Percentiles rank a stretch among this genome's conserved stretches.
Conservation (phyloP, 106 monocot species). For the Agapanthus africanus region DNA sequence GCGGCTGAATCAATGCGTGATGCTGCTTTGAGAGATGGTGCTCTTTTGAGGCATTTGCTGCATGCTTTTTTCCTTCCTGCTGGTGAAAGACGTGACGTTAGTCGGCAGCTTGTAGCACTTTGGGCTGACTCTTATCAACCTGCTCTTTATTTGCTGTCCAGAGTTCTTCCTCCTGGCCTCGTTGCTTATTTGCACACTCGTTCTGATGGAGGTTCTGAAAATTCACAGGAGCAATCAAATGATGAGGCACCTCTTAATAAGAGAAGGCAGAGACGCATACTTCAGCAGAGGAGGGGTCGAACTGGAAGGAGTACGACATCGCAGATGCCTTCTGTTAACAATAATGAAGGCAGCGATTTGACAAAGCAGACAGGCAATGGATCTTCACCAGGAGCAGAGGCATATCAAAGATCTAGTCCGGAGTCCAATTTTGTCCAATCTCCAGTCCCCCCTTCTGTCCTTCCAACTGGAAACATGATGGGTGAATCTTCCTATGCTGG, state of each 20-base stretch:
- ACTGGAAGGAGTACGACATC: slow-evolving; percentile 26
- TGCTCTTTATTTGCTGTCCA: slow-evolving; percentile 83
- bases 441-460: slow-evolving; percentile 9
- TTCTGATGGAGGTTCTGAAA: slow-evolving; percentile 43
- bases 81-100: slow-evolving; percentile 91
- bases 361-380: slow-evolving; percentile 17
- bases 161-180: slow-evolving; percentile 97
- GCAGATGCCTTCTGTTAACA: slow-evolving; percentile 16
- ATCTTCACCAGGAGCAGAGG: slow-evolving; percentile 20
- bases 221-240: slow-evolving; percentile 43
- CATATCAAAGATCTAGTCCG: slow-evolving; percentile 21
- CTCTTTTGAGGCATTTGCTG: slow-evolving; percentile 83
- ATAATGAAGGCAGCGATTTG: slow-evolving; percentile 26
- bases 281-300: slow-evolving; percentile 66
- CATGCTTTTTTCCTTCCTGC: slow-evolving; percentile 85
- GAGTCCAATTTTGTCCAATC: slow-evolving; percentile 36
- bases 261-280: slow-evolving; percentile 64
- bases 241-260: slow-evolving; percentile 50
- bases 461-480: slow-evolving; percentile 23
- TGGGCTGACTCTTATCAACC: slow-evolving; percentile 99
- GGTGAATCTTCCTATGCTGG: slow-evolving; percentile 28
- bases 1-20: slow-evolving; percentile 99
- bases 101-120: slow-evolving; percentile 91
- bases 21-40: slow-evolving; percentile 97
- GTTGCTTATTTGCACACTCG: slow-evolving; percentile 97